Conservation (phyloP, 1,284 basidiomycete species). For the Trametes sp. region DNA sequence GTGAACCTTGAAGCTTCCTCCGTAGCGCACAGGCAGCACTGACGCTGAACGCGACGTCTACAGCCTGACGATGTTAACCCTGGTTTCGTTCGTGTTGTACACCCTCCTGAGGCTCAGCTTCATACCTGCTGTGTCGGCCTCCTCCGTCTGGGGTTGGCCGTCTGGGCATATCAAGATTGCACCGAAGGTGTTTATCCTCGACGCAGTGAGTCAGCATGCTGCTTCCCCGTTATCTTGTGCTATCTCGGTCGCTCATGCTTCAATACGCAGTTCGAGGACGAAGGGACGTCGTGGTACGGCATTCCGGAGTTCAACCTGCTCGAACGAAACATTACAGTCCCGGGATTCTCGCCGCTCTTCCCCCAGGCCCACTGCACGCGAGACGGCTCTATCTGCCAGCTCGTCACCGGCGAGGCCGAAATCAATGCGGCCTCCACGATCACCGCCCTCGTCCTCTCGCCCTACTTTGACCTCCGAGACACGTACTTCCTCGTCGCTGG, state of each 20-base stretch:
- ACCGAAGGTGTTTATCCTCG: constrained; percentile 30
- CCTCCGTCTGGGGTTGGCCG: background rate
- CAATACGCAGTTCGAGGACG: constrained; percentile 21
- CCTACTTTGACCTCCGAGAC: constrained; percentile 49
- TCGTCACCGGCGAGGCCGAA: constrained; percentile 49
- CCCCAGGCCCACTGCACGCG: constrained; percentile 51
- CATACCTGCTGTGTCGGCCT: background rate
- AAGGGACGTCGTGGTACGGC: constrained; percentile 27
- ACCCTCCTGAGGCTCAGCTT: background rate
- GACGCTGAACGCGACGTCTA: background rate
- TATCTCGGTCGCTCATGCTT: background rate
- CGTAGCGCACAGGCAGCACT: background rate
- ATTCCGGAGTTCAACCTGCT: constrained; percentile 43
- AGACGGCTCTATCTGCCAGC: constrained; percentile 49
- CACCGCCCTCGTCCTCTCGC: constrained; percentile 46
- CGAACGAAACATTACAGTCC: constrained; percentile 43
- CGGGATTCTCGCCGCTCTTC: constrained; percentile 53
- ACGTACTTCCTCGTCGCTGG: constrained; percentile 60
- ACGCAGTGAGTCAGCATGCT: constrained; percentile 20
- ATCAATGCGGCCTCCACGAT: constrained; percentile 57
- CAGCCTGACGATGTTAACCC: background rate
- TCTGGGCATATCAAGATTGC: constrained; percentile 6
- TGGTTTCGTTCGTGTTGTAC: background rate
- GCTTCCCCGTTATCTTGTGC: background rate
- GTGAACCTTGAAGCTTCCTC: background rate